A percentile compares a stretch with the other conserved stretches of the same genome.
Evolutionary conservation across 2,329 filamentous ascomycete genomes (phyloP).

Genomic region (Botrytis elliptica): DNA sequence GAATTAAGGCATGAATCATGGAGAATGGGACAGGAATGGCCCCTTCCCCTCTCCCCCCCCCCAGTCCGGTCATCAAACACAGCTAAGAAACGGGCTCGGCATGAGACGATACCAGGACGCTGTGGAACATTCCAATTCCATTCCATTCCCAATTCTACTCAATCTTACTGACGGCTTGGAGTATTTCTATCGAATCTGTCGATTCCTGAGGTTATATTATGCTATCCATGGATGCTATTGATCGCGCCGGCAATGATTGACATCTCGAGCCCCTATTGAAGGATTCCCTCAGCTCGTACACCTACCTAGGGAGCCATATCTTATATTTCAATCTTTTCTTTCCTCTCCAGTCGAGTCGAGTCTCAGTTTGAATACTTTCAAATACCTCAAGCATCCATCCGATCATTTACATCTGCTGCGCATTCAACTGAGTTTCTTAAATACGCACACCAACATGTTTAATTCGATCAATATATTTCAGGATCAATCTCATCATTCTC

Average conservation of each 20-base stretch:
- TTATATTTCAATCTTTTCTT: not conserved
- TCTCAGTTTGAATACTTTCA: not conserved
- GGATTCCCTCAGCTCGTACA: not conserved
- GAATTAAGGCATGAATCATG: not conserved
- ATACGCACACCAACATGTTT: not conserved
- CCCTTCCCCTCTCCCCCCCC: not conserved
- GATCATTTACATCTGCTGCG: not conserved
- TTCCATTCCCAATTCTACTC: not conserved
- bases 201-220: not conserved
- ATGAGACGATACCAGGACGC: not conserved
- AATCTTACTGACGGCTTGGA: not conserved
- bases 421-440: not conserved
- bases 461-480: constrained; percentile 16
- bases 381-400: not conserved
- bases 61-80: not conserved
- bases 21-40: not conserved
- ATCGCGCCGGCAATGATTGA: not conserved
- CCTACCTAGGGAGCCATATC: not conserved
- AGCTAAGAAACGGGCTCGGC: constrained; percentile 1
- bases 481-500: constrained; percentile 6
- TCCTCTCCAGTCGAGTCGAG: not conserved
- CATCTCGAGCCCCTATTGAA: not conserved
- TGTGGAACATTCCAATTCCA: not conserved
- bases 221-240: not conserved
- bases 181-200: not conserved